Percentiles rank a stretch among this genome's conserved stretches.
These are phyloP conservation scores for Cercospora sp. DNA, from an alignment of 2,329 filamentous ascomycete species.

Conservation along the genomic window DNA sequence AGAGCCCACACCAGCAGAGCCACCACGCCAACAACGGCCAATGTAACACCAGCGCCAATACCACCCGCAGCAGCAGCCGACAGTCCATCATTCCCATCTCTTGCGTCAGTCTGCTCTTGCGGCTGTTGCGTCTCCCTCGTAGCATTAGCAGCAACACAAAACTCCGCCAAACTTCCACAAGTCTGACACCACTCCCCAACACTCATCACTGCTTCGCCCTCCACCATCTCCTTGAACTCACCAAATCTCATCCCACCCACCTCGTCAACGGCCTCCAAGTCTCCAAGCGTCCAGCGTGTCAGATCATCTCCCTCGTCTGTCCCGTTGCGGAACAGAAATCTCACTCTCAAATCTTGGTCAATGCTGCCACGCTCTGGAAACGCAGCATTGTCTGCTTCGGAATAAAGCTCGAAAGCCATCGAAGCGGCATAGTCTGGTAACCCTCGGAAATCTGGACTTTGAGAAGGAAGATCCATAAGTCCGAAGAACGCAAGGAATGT, in stretches of 20 bases:
- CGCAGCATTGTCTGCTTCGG: slow-evolving; percentile 1
- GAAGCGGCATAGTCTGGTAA: slow-evolving; percentile 10
- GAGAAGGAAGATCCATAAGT: neutral
- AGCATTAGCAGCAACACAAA: slow-evolving; percentile 14
- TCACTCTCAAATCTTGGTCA: slow-evolving; percentile 52
- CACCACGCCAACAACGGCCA: slow-evolving; percentile 13
- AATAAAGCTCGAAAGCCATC: slow-evolving; percentile 12
- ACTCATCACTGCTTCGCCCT: slow-evolving; percentile 2
- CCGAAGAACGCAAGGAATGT: slow-evolving; percentile 18
- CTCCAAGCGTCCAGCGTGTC: slow-evolving; percentile 53
- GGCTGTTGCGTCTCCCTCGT: neutral
- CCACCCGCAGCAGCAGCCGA: slow-evolving; percentile 16
- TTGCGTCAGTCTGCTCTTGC: too few relatives aligned
- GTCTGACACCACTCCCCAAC: slow-evolving; percentile 12
- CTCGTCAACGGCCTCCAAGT: slow-evolving; percentile 39
- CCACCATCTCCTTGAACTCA: neutral
- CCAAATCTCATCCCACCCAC: slow-evolving; percentile 37
- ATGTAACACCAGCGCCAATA: slow-evolving; percentile 14
- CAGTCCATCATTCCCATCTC: neutral
- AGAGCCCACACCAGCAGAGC: slow-evolving; percentile 5
- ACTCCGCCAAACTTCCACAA: slow-evolving; percentile 13
- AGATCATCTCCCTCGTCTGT: slow-evolving; percentile 41
- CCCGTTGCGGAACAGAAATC: slow-evolving; percentile 59
- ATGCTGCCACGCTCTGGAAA: neutral
- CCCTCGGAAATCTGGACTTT: neutral